Evolutionary conservation across 768 basidiomycete species (phyloP).

Genomic region (Mycena venus): DNA sequence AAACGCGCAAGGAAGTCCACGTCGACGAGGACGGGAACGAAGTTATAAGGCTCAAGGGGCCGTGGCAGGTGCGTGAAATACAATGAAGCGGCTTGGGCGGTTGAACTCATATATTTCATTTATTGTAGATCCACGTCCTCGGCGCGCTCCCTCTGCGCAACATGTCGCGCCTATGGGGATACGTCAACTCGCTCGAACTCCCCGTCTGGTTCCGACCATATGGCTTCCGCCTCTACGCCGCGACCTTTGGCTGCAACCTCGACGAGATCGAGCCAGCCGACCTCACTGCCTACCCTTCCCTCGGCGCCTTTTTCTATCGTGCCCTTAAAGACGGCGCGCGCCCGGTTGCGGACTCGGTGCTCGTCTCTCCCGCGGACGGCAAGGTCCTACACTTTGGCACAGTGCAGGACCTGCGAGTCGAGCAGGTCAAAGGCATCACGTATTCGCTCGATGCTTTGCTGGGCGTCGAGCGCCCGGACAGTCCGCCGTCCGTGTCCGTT

Average conservation of each 20-base stretch:
- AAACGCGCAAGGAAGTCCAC: constrained; percentile 73
- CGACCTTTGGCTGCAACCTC: constrained; percentile 93
- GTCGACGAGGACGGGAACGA: constrained; percentile 89
- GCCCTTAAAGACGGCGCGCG: constrained; percentile 85
- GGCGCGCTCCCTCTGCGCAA: constrained; percentile 95
- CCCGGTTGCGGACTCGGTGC: constrained; percentile 80
- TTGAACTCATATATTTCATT: background rate
- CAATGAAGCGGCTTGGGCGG: no score
- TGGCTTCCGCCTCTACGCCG: constrained; percentile 88
- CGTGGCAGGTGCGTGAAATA: constrained; percentile 83
- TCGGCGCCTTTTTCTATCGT: constrained; percentile 98
- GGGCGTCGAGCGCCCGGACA: constrained; percentile 74
- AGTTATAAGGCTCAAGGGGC: constrained; percentile 85
- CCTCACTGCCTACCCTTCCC: constrained; percentile 81
- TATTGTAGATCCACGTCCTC: constrained; percentile 90
- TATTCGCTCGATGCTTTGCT: constrained; percentile 96
- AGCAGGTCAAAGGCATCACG: constrained; percentile 98
- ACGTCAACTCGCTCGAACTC: constrained; percentile 91
- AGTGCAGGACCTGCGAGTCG: constrained; percentile 83
- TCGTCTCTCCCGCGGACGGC: constrained; percentile 97
- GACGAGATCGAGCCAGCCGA: constrained; percentile 89
- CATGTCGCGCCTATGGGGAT: constrained; percentile 97
- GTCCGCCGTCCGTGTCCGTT: constrained; percentile 56
- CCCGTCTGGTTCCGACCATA: constrained; percentile 96
- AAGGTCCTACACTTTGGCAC: constrained; percentile 92